Conservation (phyloP, 2,329 filamentous ascomycete species). For the Arthrobotrys pseudoclavata region DNA sequence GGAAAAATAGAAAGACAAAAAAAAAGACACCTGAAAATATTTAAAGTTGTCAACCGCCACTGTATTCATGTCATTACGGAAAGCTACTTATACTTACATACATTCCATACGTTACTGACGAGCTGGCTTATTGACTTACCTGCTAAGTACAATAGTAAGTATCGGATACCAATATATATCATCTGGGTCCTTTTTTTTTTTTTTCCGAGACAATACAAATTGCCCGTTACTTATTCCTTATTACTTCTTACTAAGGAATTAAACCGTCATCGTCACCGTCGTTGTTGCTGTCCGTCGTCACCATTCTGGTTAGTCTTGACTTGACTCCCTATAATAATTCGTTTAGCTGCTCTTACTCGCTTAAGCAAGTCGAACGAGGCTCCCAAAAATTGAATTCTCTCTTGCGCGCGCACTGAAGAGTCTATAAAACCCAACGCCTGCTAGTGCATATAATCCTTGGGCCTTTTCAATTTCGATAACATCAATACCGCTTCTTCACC, state of each 20-base stretch:
- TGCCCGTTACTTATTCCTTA: no score
- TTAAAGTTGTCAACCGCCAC: constrained; percentile 37
- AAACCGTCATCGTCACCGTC: background rate
- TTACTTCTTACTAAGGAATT: no score
- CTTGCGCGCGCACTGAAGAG: background rate
- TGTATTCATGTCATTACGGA: background rate
- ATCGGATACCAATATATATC: no score
- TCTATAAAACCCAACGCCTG: background rate
- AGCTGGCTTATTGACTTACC: no score
- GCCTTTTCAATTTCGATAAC: background rate
- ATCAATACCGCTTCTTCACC: background rate
- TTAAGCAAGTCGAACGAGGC: constrained; percentile 53
- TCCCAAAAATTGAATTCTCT: constrained; percentile 25
- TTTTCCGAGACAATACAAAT: background rate
- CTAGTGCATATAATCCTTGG: background rate
- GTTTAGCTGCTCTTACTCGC: constrained; percentile 37
- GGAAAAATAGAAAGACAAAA: constrained; percentile 12
- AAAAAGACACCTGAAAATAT: constrained; percentile 30
- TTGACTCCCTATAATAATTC: background rate
- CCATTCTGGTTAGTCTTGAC: background rate
- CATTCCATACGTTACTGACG: no score
- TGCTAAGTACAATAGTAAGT: no score
- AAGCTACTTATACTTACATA: background rate
- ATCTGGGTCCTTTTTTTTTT: no score
- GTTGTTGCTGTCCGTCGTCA: background rate